phyloP scores from a whole-genome alignment of 768 basidiomycete genomes.

The Suillus bovinus region DNA sequence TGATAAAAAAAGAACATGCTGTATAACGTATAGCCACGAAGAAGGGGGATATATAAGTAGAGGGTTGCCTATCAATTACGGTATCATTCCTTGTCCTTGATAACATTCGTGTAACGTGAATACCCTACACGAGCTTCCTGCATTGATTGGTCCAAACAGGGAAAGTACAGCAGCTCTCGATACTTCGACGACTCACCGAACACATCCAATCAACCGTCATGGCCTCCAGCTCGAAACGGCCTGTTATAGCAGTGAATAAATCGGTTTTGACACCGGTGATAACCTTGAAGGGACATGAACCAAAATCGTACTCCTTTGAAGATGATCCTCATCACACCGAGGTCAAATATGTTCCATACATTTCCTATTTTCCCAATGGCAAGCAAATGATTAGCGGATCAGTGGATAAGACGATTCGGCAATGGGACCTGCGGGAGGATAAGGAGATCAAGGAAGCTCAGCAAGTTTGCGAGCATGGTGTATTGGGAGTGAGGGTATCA shows the following conservation, averaged over 20 bases:
- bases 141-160: not conserved
- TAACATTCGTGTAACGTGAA: not conserved
- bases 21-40: no score
- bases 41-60: no score
- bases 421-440: not conserved
- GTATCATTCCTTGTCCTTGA: not conserved
- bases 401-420: fast-evolving
- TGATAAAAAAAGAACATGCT: no score
- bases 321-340: no score
- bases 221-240: not conserved
- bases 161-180: not conserved
- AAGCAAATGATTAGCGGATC: not conserved
- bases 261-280: not conserved
- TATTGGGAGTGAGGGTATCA: not conserved
- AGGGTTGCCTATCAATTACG: not conserved
- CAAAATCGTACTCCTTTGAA: no score
- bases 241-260: not conserved
- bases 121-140: not conserved
- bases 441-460: not conserved
- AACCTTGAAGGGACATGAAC: not conserved
- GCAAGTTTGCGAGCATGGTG: not conserved
- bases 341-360: not conserved
- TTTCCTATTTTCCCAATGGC: not conserved
- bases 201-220: not conserved
- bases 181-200: not conserved